phyloP scores from a whole-genome alignment of 2,329 filamentous ascomycete genomes.

The Tolypocladium album region DNA sequence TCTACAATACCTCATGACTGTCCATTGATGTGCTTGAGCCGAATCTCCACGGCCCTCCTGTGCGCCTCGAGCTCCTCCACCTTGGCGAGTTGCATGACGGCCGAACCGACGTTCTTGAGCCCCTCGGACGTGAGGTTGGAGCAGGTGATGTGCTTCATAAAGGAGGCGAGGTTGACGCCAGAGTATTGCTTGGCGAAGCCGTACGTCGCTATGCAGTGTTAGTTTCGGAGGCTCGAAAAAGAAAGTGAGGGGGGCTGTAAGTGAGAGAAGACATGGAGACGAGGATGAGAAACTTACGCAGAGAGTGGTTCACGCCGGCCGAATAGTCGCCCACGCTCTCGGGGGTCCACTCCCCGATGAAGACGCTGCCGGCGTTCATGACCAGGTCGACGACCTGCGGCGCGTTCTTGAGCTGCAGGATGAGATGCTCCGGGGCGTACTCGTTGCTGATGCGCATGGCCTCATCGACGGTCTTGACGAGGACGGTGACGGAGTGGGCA shows the following conservation, averaged over 20 bases:
- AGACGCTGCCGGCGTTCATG: constrained; percentile 90
- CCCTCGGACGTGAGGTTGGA: constrained; percentile 81
- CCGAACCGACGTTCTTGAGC: constrained; percentile 70
- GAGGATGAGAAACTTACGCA: constrained; percentile 56
- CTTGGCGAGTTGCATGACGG: constrained; percentile 90
- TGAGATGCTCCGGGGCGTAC: constrained; percentile 94
- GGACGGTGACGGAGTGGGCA: constrained; percentile 80
- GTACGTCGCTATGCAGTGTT: constrained; percentile 62
- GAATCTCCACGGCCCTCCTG: constrained; percentile 78
- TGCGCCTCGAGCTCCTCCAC: constrained; percentile 95
- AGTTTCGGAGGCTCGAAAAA: constrained; percentile 2
- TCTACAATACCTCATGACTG: constrained; percentile 10
- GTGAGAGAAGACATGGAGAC: background rate
- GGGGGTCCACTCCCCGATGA: constrained; percentile 91
- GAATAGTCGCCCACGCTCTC: constrained; percentile 98
- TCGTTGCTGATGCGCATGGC: constrained; percentile 79
- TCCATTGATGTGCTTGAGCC: constrained; percentile 43
- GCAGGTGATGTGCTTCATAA: constrained; percentile 96
- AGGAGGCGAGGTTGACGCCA: constrained; percentile 90
- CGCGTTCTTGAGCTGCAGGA: constrained; percentile 76
- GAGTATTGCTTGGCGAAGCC: constrained; percentile 98
- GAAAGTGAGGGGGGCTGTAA: background rate
- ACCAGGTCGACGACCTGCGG: constrained; percentile 66
- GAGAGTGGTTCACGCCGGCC: constrained; percentile 91
- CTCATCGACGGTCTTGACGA: constrained; percentile 58